Conservation (phyloP, 2,329 filamentous ascomycete species). For the Fusarium fujikuroi region DNA sequence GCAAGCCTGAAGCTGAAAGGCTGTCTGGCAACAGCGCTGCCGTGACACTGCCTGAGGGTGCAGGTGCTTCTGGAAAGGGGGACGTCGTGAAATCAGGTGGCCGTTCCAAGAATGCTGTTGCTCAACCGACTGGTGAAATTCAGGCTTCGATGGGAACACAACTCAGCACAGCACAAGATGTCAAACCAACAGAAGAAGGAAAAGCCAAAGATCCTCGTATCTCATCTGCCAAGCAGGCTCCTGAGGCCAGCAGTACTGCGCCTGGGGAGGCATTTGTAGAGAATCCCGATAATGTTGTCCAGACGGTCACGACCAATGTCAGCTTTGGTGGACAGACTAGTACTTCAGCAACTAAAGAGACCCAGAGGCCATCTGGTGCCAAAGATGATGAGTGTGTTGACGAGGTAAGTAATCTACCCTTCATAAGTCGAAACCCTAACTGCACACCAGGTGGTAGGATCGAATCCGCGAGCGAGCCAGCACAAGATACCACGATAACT, state of each 20-base stretch:
- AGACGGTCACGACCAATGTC: neutral
- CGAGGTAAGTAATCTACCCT: conserved; percentile 41
- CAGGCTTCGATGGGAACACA: neutral
- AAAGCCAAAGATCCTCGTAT: neutral
- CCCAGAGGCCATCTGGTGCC: neutral
- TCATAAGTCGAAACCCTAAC: conserved; percentile 41
- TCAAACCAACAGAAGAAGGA: neutral
- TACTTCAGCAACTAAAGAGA: neutral
- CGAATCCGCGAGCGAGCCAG: neutral
- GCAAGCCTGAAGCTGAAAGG: neutral
- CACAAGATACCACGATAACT: neutral
- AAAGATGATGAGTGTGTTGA: conserved; percentile 11
- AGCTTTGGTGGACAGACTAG: neutral
- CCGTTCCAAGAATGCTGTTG: neutral
- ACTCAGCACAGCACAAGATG: neutral
- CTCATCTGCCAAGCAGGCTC: neutral
- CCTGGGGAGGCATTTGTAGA: conserved; percentile 28
- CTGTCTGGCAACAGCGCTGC: neutral
- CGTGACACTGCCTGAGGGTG: neutral
- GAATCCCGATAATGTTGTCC: neutral
- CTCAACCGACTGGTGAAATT: neutral
- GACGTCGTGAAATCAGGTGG: neutral
- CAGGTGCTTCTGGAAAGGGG: neutral
- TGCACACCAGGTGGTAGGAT: conserved; percentile 39
- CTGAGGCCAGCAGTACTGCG: neutral